Evolutionary conservation across 108 stramenopile species (phyloP).

Genomic region (Pseudonitzschia multistriata): DNA sequence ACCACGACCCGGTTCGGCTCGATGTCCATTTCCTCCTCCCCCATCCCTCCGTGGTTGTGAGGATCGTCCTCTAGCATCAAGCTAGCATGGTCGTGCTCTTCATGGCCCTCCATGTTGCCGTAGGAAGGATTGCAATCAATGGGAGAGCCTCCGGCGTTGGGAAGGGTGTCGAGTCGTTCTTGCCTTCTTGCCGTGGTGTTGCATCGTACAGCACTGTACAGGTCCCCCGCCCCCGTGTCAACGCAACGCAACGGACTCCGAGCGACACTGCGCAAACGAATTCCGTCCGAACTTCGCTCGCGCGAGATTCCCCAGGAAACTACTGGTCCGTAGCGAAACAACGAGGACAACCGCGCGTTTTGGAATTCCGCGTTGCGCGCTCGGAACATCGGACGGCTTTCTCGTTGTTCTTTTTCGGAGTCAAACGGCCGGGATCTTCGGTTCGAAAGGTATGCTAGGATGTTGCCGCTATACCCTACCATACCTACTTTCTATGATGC

Average conservation of each 20-base stretch:
- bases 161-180: not conserved
- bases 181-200: not conserved
- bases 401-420: not conserved
- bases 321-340: not conserved
- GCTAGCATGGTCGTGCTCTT: conserved; percentile 11
- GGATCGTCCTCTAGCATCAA: conserved; percentile 11
- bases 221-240: too few relatives aligned
- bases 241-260: too few relatives aligned
- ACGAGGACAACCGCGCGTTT: not conserved
- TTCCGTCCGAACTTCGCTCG: not conserved
- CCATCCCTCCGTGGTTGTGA: not conserved
- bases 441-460: not conserved
- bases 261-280: not conserved
- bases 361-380: not conserved
- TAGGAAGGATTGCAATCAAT: not conserved
- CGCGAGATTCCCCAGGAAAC: not conserved
- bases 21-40: conserved; percentile 9
- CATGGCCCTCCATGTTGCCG: conserved; percentile 12
- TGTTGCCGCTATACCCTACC: not conserved
- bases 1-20: not conserved
- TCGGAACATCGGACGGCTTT: not conserved
- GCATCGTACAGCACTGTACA: not conserved
- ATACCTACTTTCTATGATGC: too few relatives aligned
- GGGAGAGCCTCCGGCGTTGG: not conserved
- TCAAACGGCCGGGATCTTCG: too few relatives aligned